Evolutionary conservation across 75 land plant species (phyloP).

Genomic region (Selaginella tamariscina): DNA sequence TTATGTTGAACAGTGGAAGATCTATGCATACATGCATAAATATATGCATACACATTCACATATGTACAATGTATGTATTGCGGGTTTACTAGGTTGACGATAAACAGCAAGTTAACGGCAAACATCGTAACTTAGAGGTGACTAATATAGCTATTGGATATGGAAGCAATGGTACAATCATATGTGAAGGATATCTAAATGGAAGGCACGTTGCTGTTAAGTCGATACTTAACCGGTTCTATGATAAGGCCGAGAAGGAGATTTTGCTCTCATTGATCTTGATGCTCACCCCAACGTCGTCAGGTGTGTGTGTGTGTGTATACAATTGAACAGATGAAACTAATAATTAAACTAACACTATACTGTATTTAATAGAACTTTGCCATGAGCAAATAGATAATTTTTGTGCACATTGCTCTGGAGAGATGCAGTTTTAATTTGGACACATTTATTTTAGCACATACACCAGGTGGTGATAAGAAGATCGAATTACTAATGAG

Average conservation of each 20-base stretch:
- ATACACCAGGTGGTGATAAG: neutral
- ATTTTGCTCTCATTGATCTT: constrained; percentile 65
- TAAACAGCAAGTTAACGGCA: constrained; percentile 4
- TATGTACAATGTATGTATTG: too few species aligned
- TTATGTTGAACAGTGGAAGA: too few species aligned
- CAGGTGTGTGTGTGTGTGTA: too few species aligned
- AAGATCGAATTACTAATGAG: neutral
- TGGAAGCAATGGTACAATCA: constrained; percentile 89
- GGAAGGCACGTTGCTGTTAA: constrained; percentile 83
- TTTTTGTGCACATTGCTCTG: constrained; percentile 86
- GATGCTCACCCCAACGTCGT: constrained; percentile 93
- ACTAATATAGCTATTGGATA: constrained; percentile 50
- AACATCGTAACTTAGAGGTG: constrained; percentile 16
- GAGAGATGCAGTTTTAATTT: constrained; percentile 78
- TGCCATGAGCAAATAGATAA: constrained; percentile 58
- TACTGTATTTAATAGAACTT: too few species aligned
- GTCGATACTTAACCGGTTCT: constrained; percentile 49
- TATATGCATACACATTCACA: too few species aligned
- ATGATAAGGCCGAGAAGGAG: constrained; percentile 80
- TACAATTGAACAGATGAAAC: too few species aligned
- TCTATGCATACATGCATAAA: too few species aligned
- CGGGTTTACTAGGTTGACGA: too few species aligned
- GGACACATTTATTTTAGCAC: constrained; percentile 50
- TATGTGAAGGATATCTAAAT: constrained; percentile 65
- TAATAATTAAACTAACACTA: too few species aligned